Base-by-base conservation (phyloP, 106 monocot genomes). In the Allium cepa region DNA sequence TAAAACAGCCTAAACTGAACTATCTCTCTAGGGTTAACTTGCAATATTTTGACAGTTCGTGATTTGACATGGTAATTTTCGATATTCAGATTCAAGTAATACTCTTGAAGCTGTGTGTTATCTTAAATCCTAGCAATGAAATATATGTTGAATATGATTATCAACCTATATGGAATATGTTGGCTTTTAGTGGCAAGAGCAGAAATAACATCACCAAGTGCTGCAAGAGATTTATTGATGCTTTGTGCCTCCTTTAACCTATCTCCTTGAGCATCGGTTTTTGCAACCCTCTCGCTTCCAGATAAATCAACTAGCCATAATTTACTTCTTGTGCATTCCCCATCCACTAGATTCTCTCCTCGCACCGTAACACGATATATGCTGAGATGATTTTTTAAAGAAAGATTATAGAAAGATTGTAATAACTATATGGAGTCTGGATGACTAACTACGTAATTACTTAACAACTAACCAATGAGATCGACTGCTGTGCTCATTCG, bases 121-220 rank as follows among this genome's bases (percentile, higher is more conserved):
- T 11, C 52, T n/a, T 36, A 50, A 10, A 46, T 46, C 51, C 36
- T 36, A 36, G 36, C 36, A 36, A 36, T 36, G 36, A 36, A 36
- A 55, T 55, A 55, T 15, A 16, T 2, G 6, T 64, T 64, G 11
- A 64, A 17, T 48, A 16, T 67, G 56, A 16, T 73, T 52, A 46
- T 56, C 13, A 59, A 95, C 94, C 94, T 95, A 76, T 84, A 96
- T 47, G 95, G 95, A 73, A 96, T 75, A 68, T 96, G 95, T 11
- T 74, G 70, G 70, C 91, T 85, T 85, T 96, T 96, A 47, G 79
- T 91, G 67, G 91, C 95, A 66, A 96, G 83, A 56, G 95, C 91
- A 51, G 88, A 96, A 77, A 96, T 91, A 26, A 96, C 95, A 59
- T 96, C 91, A n/a, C 91, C 95, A n/a, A 96, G 75, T n/a, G 91